phyloP scores from a whole-genome alignment of 148 eudicot genomes.

The Cornus controversa region DNA sequence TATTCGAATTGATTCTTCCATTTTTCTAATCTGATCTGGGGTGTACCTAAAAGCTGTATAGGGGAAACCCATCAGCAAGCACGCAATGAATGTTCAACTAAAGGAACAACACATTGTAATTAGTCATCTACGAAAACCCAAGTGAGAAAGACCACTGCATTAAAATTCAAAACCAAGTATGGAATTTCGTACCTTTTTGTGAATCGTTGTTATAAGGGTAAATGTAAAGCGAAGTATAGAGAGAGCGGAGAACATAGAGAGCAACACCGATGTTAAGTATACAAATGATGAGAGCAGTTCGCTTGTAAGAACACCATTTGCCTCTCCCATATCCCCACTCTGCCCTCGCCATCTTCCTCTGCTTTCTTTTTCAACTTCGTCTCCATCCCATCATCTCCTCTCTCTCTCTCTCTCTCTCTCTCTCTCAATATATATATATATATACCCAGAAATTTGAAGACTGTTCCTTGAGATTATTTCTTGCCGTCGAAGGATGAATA shows the following conservation, averaged over 20 bases:
- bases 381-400: conserved; percentile 52
- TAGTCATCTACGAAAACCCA: neutral
- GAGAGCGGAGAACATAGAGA: conserved; percentile 64
- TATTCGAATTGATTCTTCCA: conserved; percentile 78
- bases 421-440: neutral
- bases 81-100: neutral
- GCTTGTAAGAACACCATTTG: conserved; percentile 72
- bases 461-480: neutral
- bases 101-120: conserved; percentile 10
- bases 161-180: neutral
- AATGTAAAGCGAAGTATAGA: conserved; percentile 61
- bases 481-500: too few species aligned
- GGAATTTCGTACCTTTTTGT: conserved; percentile 31
- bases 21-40: conserved; percentile 65
- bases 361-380: conserved; percentile 22
- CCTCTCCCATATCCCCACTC: conserved; percentile 53
- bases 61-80: conserved; percentile 11
- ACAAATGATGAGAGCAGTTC: conserved; percentile 66
- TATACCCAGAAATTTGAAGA: neutral
- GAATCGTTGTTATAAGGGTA: conserved; percentile 41
- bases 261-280: conserved; percentile 71
- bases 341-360: conserved; percentile 52
- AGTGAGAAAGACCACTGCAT: conserved; percentile 5
- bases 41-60: conserved; percentile 60
- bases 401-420: conserved; percentile 9